phyloP scores from a whole-genome alignment of 2,329 filamentous ascomycete species.

The Aureobasidium namibiae region DNA sequence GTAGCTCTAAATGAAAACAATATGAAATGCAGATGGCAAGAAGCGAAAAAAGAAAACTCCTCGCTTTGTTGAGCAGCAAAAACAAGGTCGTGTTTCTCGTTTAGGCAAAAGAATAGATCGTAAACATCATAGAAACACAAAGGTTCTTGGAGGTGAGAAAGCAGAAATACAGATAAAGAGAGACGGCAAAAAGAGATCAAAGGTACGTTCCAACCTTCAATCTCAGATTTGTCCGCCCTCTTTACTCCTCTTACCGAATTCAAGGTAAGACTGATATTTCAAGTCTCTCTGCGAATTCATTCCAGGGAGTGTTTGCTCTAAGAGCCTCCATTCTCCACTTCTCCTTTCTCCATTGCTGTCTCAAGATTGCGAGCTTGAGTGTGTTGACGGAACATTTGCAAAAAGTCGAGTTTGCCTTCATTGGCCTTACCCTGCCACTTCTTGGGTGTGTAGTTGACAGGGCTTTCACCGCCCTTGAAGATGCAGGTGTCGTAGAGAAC shows the following conservation, averaged over 20 bases:
- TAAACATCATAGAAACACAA: background rate
- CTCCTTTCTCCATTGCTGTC: slow-evolving; percentile 6
- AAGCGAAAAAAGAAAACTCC: background rate
- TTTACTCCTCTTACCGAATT: too few species aligned
- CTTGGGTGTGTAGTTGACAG: slow-evolving; percentile 40
- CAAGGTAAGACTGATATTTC: background rate
- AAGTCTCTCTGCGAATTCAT: background rate
- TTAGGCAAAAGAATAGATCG: background rate
- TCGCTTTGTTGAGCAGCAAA: background rate
- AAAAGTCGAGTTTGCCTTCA: slow-evolving; percentile 16
- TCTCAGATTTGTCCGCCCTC: background rate
- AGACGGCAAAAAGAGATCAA: background rate
- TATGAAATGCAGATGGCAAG: background rate
- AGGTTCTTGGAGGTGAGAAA: background rate
- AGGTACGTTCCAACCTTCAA: background rate
- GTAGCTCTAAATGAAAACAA: background rate
- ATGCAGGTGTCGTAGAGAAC: slow-evolving; percentile 44
- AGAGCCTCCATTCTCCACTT: slow-evolving; percentile 8
- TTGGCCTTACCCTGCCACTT: slow-evolving; percentile 20
- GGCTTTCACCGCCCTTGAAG: slow-evolving; percentile 42
- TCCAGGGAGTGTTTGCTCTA: too few species aligned
- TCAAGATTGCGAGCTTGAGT: background rate
- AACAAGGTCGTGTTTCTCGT: slow-evolving; percentile 1
- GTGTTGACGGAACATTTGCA: slow-evolving; percentile 16
- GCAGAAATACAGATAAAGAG: background rate